A percentile compares a stretch with the other conserved stretches of the same genome.
Conservation (phyloP, 2,329 filamentous ascomycete species). For the Sporothrix brunneoviolacea region DNA sequence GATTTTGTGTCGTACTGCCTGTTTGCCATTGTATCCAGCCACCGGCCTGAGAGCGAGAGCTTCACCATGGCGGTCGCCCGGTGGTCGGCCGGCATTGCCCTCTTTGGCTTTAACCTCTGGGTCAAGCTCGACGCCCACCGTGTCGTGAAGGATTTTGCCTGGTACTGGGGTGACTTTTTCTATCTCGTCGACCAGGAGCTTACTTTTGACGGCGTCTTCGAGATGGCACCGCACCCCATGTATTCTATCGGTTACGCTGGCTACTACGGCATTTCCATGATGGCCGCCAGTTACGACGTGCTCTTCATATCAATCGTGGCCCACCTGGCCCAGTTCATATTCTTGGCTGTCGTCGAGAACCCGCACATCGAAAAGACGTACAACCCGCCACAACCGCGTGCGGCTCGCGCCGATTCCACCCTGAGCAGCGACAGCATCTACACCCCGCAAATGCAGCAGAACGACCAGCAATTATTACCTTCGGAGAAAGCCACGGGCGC, state of each 20-base stretch:
- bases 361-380: constrained; percentile 98
- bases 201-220: constrained; percentile 97
- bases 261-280: constrained; percentile 96
- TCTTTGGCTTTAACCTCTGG: constrained; percentile 95
- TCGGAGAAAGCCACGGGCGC: constrained; percentile 7
- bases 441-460: constrained; percentile 4
- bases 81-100: constrained; percentile 69
- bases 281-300: constrained; percentile 96
- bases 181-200: constrained; percentile 96
- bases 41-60: constrained; percentile 66
- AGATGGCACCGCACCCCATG: constrained; percentile 98
- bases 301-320: constrained; percentile 94
- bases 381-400: constrained; percentile 76
- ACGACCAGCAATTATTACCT: constrained; percentile 4
- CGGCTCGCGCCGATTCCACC: constrained; percentile 31
- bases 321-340: constrained; percentile 89
- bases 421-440: constrained; percentile 10
- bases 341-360: constrained; percentile 86
- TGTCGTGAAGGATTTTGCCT: constrained; percentile 97
- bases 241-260: constrained; percentile 97
- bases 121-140: constrained; percentile 96
- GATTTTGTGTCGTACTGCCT: constrained; percentile 96
- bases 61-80: constrained; percentile 61
- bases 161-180: constrained; percentile 99
- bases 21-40: constrained; percentile 83